These are phyloP conservation scores for Podila clonocystis DNA, from an alignment of 192 early-diverging fungal genomes.

Conservation along the genomic window DNA sequence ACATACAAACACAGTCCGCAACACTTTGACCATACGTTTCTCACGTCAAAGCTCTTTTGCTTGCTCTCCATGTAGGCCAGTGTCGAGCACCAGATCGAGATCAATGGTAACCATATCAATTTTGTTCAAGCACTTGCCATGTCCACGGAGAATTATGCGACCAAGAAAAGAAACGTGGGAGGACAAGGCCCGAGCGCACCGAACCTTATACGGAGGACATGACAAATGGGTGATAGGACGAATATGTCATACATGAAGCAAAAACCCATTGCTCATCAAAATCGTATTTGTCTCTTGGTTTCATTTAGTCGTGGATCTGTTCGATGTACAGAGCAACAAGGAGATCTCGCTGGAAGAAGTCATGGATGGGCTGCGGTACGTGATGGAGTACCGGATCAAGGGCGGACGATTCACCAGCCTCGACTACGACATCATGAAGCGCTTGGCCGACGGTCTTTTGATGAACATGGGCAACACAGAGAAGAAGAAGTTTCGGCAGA, in stretches of 20 bases:
- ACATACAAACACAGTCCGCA: neutral
- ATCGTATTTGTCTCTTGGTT: neutral
- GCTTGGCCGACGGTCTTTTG: slow-evolving; percentile 86
- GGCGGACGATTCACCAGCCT: slow-evolving; percentile 86
- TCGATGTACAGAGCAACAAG: slow-evolving; percentile 73
- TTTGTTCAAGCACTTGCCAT: too few species aligned
- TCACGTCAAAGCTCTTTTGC: neutral
- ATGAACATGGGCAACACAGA: slow-evolving; percentile 76
- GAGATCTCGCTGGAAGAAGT: slow-evolving; percentile 83
- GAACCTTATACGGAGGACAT: too few species aligned
- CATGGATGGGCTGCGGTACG: slow-evolving; percentile 90
- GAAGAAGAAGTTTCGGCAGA: slow-evolving; percentile 66
- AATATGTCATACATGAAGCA: too few species aligned
- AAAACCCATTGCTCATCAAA: too few species aligned
- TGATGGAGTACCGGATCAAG: slow-evolving; percentile 92
- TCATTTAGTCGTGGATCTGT: slow-evolving; percentile 79
- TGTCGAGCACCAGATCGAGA: slow-evolving; percentile 52
- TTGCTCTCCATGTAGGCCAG: slow-evolving; percentile 12
- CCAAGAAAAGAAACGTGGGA: neutral
- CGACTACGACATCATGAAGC: slow-evolving; percentile 84
- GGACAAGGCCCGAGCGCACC: neutral
- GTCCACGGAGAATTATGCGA: neutral
- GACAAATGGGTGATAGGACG: too few species aligned
- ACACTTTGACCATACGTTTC: too few species aligned
- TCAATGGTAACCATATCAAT: slow-evolving; percentile 26